These are phyloP conservation scores for Byssothecium circinans DNA, from an alignment of 2,329 filamentous ascomycete genomes.

Conservation along the genomic window DNA sequence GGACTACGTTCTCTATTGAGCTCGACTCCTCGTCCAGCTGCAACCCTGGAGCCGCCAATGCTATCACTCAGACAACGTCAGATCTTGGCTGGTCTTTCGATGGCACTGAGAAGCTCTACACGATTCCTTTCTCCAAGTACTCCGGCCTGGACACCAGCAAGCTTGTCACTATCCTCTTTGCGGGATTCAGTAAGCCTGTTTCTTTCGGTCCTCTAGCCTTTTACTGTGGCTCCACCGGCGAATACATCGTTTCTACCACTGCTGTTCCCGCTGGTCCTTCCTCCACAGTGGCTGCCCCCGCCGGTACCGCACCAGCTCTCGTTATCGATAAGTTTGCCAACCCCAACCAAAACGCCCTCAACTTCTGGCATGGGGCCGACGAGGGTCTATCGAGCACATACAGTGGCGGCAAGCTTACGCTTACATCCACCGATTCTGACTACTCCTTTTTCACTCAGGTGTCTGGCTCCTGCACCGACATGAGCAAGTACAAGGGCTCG, in stretches of 20 bases:
- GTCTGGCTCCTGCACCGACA: slow-evolving; percentile 57
- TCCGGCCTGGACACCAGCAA: slow-evolving; percentile 54
- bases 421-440: slow-evolving; percentile 63
- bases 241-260: slow-evolving; percentile 53
- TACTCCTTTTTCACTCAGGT: slow-evolving; percentile 64
- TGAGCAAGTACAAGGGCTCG: slow-evolving; percentile 56
- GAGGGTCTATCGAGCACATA: slow-evolving; percentile 60
- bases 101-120: slow-evolving; percentile 62
- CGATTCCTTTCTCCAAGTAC: slow-evolving; percentile 59
- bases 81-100: slow-evolving; percentile 64
- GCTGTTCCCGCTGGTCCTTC: slow-evolving; percentile 48
- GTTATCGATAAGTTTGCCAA: slow-evolving; percentile 65
- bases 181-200: slow-evolving; percentile 50
- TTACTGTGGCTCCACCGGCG: slow-evolving; percentile 59
- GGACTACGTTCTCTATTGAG: slow-evolving; percentile 56
- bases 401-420: slow-evolving; percentile 55
- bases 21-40: slow-evolving; percentile 53
- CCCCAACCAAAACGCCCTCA: slow-evolving; percentile 59
- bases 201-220: slow-evolving; percentile 61
- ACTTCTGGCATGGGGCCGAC: slow-evolving; percentile 67
- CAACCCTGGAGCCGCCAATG: slow-evolving; percentile 43
- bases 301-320: slow-evolving; percentile 52
- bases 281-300: slow-evolving; percentile 54
- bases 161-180: slow-evolving; percentile 56
- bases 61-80: slow-evolving; percentile 45